These are phyloP conservation scores for Euphrasia confusa DNA, from an alignment of 257 asterid species.

Conservation along the genomic window DNA sequence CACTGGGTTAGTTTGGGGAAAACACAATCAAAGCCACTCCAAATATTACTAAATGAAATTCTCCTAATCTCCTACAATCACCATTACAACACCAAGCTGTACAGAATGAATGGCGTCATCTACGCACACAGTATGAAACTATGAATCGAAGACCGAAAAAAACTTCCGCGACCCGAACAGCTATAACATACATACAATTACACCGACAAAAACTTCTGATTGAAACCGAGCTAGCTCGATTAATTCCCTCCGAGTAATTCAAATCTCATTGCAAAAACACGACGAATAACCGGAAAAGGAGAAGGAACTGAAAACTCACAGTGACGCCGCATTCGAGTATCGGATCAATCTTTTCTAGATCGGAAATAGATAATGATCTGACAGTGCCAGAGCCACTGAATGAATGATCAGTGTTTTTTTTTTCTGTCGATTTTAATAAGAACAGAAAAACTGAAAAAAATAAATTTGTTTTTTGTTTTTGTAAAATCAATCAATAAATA, in stretches of 20 bases:
- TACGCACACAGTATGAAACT: not conserved
- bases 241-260: not conserved
- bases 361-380: conserved; percentile 7
- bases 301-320: conserved; percentile 7
- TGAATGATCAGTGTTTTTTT: no score
- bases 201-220: not conserved
- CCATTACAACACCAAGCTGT: no score
- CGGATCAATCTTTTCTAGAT: not conserved
- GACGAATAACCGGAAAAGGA: not conserved
- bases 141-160: not conserved
- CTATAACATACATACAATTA: not conserved
- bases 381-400: no score
- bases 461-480: no score
- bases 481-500: no score
- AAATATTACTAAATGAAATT: no score
- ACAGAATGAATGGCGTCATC: not conserved
- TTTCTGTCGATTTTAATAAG: no score
- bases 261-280: not conserved
- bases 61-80: no score
- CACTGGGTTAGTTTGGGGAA: not conserved
- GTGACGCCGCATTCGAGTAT: conserved; percentile 11
- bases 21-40: not conserved
- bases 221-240: not conserved
- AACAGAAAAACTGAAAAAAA: no score
- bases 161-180: not conserved